Percentiles rank a stretch among this genome's conserved stretches.
phyloP scores from a whole-genome alignment of 2,329 filamentous ascomycete species.

The Fusarium mundagurra region DNA sequence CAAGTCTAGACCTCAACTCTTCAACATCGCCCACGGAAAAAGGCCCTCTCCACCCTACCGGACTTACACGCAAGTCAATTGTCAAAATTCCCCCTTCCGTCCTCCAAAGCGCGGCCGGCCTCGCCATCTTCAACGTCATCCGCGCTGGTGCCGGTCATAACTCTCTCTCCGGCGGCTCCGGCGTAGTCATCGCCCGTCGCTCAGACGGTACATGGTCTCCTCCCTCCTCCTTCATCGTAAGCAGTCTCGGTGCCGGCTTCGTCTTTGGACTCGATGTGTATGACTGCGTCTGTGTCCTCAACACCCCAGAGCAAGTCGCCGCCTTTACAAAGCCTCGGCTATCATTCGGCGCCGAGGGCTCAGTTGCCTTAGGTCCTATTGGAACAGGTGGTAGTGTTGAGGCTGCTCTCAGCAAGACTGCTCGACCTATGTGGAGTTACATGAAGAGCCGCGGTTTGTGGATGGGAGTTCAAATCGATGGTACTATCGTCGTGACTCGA shows the following conservation, averaged over 20 bases:
- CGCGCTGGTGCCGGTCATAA: conserved; percentile 65
- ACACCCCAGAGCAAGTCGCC: conserved; percentile 72
- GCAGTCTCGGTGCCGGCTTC: conserved; percentile 76
- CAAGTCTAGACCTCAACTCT: conserved; percentile 31
- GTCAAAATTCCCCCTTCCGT: conserved; percentile 55
- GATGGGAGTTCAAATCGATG: conserved; percentile 82
- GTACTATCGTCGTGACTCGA: conserved; percentile 79
- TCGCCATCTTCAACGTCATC: conserved; percentile 72
- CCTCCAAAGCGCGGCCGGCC: conserved; percentile 65
- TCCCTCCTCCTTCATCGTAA: conserved; percentile 76
- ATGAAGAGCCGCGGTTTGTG: conserved; percentile 84
- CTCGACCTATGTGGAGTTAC: conserved; percentile 79
- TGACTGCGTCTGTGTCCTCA: conserved; percentile 80
- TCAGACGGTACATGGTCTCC: conserved; percentile 74
- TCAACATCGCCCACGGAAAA: conserved; percentile 30
- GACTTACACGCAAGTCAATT: conserved; percentile 47
- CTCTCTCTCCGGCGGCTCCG: conserved; percentile 68
- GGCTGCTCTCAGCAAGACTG: conserved; percentile 44
- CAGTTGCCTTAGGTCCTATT: conserved; percentile 67
- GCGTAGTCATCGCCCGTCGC: conserved; percentile 66
- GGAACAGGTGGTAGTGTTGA: conserved; percentile 71
- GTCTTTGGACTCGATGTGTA: conserved; percentile 79
- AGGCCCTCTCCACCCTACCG: conserved; percentile 46
- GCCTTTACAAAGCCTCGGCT: conserved; percentile 74
- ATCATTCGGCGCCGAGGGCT: conserved; percentile 76